Percentiles rank a stretch among this genome's conserved stretches.
Evolutionary conservation across 2,329 filamentous ascomycete genomes (phyloP).

Genomic region (Peltaster fructicola): DNA sequence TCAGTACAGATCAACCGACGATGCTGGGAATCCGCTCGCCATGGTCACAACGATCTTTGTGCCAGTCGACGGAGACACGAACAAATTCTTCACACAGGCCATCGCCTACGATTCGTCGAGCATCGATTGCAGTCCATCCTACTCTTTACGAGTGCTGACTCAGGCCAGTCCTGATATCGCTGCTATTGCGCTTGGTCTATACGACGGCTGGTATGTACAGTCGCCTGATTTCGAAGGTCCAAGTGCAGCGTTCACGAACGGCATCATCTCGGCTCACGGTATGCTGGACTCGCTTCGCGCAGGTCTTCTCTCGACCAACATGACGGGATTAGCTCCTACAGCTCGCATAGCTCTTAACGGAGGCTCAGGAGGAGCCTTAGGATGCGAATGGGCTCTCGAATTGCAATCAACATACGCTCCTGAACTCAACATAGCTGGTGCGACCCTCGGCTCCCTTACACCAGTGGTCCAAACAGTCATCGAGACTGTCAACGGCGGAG

Average conservation of each 20-base stretch:
- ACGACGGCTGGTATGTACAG: constrained; percentile 30
- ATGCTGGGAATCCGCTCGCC: no score
- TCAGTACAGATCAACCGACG: no score
- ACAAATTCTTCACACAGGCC: no score
- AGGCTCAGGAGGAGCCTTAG: constrained; percentile 38
- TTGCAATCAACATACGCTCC: constrained; percentile 36
- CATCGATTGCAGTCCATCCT: constrained; percentile 24
- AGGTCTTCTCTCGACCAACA: no score
- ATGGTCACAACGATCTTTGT: no score
- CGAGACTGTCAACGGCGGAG: constrained; percentile 15
- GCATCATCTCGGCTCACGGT: constrained; percentile 25
- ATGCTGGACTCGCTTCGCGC: constrained; percentile 28
- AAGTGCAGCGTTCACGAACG: constrained; percentile 25
- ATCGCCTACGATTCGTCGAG: constrained; percentile 21
- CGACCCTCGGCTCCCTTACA: constrained; percentile 32
- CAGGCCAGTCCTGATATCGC: no score
- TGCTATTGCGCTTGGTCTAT: no score
- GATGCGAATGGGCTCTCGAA: constrained; percentile 35
- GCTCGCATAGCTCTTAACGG: constrained; percentile 30
- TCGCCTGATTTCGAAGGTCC: constrained; percentile 30
- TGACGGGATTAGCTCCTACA: no score
- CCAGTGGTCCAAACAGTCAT: constrained; percentile 25
- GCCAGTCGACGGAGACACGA: no score
- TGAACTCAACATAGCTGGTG: constrained; percentile 32
- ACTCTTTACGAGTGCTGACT: no score